Evolutionary conservation across 2,329 filamentous ascomycete species (phyloP).

Genomic region (Bimuria novae-zelandiae): DNA sequence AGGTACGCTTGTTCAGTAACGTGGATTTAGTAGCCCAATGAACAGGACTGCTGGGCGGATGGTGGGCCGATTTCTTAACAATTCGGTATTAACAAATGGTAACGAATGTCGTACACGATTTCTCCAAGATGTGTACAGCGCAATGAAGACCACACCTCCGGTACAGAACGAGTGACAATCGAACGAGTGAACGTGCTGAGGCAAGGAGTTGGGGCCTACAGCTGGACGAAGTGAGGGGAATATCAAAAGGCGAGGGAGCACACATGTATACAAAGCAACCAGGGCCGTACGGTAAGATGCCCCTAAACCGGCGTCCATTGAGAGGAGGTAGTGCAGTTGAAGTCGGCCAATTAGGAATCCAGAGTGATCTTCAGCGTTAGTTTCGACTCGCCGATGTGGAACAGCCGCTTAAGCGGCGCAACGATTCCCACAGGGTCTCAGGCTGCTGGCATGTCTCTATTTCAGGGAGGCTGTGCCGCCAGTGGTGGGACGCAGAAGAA

Average conservation of each 20-base stretch:
- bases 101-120: not conserved
- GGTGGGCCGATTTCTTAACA: not conserved
- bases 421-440: conserved; percentile 28
- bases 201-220: conserved; percentile 33
- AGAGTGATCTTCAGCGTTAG: not conserved
- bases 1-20: not conserved
- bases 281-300: not conserved
- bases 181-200: conserved; percentile 23
- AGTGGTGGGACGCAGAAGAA: conserved; percentile 5
- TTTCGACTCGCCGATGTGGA: conserved; percentile 1
- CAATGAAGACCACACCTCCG: not conserved
- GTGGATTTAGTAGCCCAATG: not conserved
- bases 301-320: not conserved
- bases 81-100: not conserved
- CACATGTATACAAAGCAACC: conserved; percentile 8
- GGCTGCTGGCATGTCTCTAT: conserved; percentile 26
- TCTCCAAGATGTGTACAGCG: not conserved
- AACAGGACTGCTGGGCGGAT: not conserved
- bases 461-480: conserved; percentile 28
- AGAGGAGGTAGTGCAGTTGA: not conserved
- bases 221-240: conserved; percentile 22
- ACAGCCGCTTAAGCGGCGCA: conserved; percentile 6
- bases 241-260: conserved; percentile 15
- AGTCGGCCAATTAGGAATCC: not conserved
- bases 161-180: conserved; percentile 4